Evolutionary conservation across 352 stramenopile species (phyloP).

Genomic region (Globisporangium cystogenes): DNA sequence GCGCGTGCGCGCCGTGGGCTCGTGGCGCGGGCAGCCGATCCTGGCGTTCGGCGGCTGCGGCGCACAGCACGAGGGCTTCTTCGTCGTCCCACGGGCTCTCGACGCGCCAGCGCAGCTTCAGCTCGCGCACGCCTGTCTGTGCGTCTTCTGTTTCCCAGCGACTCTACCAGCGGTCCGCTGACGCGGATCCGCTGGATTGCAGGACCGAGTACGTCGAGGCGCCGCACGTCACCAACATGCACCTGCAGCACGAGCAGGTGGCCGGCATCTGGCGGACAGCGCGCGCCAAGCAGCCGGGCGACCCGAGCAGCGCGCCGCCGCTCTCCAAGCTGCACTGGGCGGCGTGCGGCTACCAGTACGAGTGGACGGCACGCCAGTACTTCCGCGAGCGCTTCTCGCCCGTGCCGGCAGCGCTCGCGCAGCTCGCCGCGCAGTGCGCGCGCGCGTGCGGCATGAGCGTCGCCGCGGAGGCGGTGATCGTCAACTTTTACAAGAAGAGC

Average conservation of each 20-base stretch:
- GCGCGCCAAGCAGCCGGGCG: slow-evolving; percentile 18
- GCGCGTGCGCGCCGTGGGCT: slow-evolving; percentile 28
- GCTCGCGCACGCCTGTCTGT: slow-evolving; percentile 56
- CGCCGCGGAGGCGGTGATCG: slow-evolving; percentile 61
- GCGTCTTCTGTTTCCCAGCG: slow-evolving; percentile 8
- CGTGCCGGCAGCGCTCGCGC: slow-evolving; percentile 36
- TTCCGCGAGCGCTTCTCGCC: slow-evolving; percentile 42
- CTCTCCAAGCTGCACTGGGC: slow-evolving; percentile 74
- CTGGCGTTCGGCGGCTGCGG: slow-evolving; percentile 43
- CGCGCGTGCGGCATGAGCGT: slow-evolving; percentile 50
- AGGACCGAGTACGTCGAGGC: slow-evolving; percentile 66
- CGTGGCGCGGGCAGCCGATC: slow-evolving; percentile 37
- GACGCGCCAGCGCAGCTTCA: slow-evolving; percentile 40
- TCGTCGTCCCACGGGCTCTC: slow-evolving; percentile 54
- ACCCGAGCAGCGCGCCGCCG: slow-evolving; percentile 32
- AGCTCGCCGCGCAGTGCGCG: slow-evolving; percentile 36
- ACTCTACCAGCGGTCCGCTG: too few species aligned
- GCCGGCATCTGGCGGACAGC: slow-evolving; percentile 47
- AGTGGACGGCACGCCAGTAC: slow-evolving; percentile 77
- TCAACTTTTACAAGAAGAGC: slow-evolving; percentile 80
- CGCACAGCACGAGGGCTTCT: slow-evolving; percentile 50
- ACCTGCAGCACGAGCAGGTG: slow-evolving; percentile 49
- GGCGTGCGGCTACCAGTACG: slow-evolving; percentile 72
- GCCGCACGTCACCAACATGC: slow-evolving; percentile 78
- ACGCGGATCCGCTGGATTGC: not conserved